Evolutionary conservation across 106 monocot species (phyloP).

Genomic region (Vanilla planifolia): DNA sequence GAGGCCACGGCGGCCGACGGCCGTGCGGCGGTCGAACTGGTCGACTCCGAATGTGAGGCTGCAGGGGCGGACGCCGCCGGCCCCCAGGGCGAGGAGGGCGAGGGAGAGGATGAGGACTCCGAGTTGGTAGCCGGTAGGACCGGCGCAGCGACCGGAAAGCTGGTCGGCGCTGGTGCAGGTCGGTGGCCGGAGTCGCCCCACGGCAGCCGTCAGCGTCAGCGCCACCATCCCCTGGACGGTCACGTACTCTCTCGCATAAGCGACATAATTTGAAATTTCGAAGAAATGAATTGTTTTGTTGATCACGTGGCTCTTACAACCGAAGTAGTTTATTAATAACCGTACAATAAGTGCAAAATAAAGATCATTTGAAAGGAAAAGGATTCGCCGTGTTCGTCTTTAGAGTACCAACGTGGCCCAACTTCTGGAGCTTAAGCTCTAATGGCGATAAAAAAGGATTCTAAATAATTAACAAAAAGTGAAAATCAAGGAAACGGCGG

Average conservation of each 20-base stretch:
- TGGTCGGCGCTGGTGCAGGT: constrained; percentile 11
- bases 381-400: too few species aligned
- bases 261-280: too few species aligned
- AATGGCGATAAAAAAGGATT: too few species aligned
- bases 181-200: constrained; percentile 24
- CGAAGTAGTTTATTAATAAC: background rate
- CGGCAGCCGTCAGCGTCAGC: constrained; percentile 24
- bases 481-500: background rate
- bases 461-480: background rate
- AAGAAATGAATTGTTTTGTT: background rate
- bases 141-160: background rate
- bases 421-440: too few species aligned
- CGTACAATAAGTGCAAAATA: background rate
- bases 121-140: constrained; percentile 9
- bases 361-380: background rate
- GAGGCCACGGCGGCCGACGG: constrained; percentile 20
- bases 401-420: too few species aligned
- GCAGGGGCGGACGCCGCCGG: constrained; percentile 52
- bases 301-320: background rate
- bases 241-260: too few species aligned
- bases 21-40: constrained; percentile 33
- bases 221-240: constrained; percentile 36
- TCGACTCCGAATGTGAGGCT: constrained; percentile 49
- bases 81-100: constrained; percentile 18
- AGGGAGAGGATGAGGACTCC: constrained; percentile 25